Conservation (phyloP, 2,329 filamentous ascomycete genomes). For the Diaporthe humulicola region DNA sequence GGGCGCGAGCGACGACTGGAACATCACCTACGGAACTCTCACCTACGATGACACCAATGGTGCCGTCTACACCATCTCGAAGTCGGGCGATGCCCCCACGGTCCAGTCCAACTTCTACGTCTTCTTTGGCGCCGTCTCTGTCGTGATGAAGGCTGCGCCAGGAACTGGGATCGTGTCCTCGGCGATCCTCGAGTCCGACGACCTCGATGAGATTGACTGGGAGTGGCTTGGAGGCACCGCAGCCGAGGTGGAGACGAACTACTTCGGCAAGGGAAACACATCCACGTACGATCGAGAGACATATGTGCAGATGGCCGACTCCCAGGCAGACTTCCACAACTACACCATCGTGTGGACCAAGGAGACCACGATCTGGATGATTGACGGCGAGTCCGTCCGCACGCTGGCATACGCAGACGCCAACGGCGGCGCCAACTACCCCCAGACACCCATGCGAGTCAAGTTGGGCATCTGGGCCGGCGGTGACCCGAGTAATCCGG, state of each 20-base stretch:
- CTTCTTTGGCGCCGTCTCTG: conserved; percentile 84
- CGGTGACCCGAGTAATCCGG: conserved; percentile 67
- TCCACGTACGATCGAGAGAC: conserved; percentile 74
- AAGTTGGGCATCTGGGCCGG: conserved; percentile 78
- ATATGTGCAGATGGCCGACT: conserved; percentile 65
- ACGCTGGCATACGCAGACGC: conserved; percentile 72
- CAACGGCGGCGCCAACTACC: conserved; percentile 70
- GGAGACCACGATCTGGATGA: conserved; percentile 72
- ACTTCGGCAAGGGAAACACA: conserved; percentile 80
- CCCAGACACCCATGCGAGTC: conserved; percentile 81
- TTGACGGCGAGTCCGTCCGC: conserved; percentile 73
- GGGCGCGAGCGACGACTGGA: conserved; percentile 63
- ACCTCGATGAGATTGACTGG: conserved; percentile 87
- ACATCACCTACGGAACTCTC: conserved; percentile 44
- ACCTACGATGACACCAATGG: conserved; percentile 46
- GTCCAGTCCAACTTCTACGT: conserved; percentile 83
- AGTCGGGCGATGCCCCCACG: conserved; percentile 68
- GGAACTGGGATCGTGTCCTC: conserved; percentile 84
- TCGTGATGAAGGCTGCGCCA: conserved; percentile 77
- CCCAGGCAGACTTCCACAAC: conserved; percentile 69
- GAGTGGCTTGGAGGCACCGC: conserved; percentile 82
- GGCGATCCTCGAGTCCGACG: conserved; percentile 80
- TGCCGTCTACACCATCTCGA: conserved; percentile 66
- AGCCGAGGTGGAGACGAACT: conserved; percentile 84
- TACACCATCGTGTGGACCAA: conserved; percentile 79